Evolutionary conservation across 805 yeast genomes (phyloP), one percentile per base, ranked within the genome.

Genomic region (Lipomyces yamadae): DNA sequence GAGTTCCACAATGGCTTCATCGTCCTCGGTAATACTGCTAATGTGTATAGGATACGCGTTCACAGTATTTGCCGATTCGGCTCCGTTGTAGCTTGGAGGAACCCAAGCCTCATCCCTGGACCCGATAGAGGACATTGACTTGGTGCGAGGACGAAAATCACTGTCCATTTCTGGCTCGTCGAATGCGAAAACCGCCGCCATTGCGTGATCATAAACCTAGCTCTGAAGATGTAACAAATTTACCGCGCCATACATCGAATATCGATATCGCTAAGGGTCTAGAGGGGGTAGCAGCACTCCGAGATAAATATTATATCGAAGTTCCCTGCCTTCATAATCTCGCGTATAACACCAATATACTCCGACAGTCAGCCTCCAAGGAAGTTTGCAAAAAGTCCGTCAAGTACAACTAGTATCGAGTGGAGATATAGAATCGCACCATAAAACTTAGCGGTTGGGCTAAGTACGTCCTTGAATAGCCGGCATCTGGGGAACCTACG

Each of bases 141-240:
- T 55, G n/a, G 65, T 60, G 11, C 59, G 53, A 33, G 30, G 18
- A 6, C 48, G 18, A 30, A 60, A 56, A 32, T 67, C 70, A 45
- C 60, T 18, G 60, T 65, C 72, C 57, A 68, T 53, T 15, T 67
- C 70, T 4, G 67, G 62, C 45, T 73, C 76, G 59, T 74, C 76
- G 60, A 74, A 74, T 15, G 75, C 66, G 66, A 74, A 74, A 18
- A 73, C 72, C 10, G 74, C 72, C 3, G 74, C 70, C 76, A 73
- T 73, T 18, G 33, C 37, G 32, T 34, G 37, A 55, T 52, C 30
- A 11, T 29, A 52, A 52, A 42, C 24, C 24, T 24, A 5, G 24
- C 24, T n/a, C 15, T 42, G 10, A 24, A 7, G 48, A 15, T 42
- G 48, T 4, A 42, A n/a, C 24, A n/a, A 42, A n/a, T 18, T 5